These are phyloP conservation scores for Apiotrichum montevideense DNA, from an alignment of 1,284 basidiomycete genomes.

Conservation along the genomic window DNA sequence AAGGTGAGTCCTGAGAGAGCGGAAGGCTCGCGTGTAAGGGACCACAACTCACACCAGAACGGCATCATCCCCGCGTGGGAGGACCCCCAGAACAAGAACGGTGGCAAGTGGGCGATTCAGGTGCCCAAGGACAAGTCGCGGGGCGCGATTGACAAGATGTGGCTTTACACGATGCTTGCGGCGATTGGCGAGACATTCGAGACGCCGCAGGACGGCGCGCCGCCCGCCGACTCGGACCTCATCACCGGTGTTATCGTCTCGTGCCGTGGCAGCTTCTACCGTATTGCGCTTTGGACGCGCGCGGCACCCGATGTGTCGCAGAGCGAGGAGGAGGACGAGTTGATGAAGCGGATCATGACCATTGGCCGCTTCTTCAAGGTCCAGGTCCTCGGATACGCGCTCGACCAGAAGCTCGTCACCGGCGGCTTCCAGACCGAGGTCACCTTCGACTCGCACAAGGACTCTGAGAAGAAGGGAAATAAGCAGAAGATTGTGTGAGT, in stretches of 20 bases:
- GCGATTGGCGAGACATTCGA: constrained; percentile 96
- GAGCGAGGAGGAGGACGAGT: constrained; percentile 39
- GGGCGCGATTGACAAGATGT: constrained; percentile 81
- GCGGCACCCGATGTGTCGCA: constrained; percentile 56
- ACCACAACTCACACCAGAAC: constrained; percentile 53
- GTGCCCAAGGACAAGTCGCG: constrained; percentile 92
- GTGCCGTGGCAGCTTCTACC: constrained; percentile 89
- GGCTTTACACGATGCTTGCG: constrained; percentile 98
- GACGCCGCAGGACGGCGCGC: constrained; percentile 53
- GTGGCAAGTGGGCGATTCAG: constrained; percentile 98
- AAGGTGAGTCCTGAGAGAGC: constrained; percentile 51
- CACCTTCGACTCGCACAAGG: constrained; percentile 88
- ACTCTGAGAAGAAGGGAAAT: constrained; percentile 91
- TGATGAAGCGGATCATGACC: constrained; percentile 65
- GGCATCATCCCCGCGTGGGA: constrained; percentile 96
- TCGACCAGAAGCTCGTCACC: constrained; percentile 59
- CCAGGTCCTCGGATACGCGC: constrained; percentile 72
- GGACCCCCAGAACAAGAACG: constrained; percentile 88
- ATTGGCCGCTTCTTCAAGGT: constrained; percentile 84
- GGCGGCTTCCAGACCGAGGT: constrained; percentile 83
- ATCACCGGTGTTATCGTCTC: constrained; percentile 95
- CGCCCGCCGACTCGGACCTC: constrained; percentile 53
- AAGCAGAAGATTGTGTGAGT: constrained; percentile 69
- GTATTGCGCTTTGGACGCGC: constrained; percentile 94
- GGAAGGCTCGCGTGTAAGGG: too few relatives aligned